Conservation (phyloP, 2,329 filamentous ascomycete species). For the Spiromastix sp. region DNA sequence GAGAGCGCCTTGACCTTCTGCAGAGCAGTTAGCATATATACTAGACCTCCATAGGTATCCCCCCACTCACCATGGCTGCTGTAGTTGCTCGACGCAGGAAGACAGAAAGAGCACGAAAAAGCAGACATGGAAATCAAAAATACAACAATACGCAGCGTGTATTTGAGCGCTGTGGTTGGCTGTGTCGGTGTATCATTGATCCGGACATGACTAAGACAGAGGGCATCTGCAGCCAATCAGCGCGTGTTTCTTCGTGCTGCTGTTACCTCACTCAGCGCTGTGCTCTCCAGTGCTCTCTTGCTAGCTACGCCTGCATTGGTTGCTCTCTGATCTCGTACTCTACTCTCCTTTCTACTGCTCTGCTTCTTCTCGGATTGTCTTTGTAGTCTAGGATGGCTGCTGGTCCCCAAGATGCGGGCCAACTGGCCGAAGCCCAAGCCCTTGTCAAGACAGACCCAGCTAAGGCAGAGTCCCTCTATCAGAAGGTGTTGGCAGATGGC, state of each 20-base stretch:
- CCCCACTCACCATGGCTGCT: neutral
- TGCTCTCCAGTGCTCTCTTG: too few species aligned
- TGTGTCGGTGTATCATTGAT: too few species aligned
- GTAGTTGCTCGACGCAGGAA: neutral
- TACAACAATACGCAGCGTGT: neutral
- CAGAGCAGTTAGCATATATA: slow-evolving; percentile 2
- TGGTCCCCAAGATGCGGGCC: slow-evolving; percentile 43
- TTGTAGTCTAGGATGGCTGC: slow-evolving; percentile 41
- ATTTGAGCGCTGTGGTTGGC: too few species aligned
- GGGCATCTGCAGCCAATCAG: neutral
- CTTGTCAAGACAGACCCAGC: slow-evolving; percentile 67
- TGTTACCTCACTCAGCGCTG: too few species aligned
- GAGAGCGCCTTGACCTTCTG: slow-evolving; percentile 48
- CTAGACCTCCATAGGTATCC: neutral
- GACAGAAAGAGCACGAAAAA: neutral
- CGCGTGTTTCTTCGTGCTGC: too few species aligned
- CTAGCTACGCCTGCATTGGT: too few species aligned
- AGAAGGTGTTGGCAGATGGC: slow-evolving; percentile 76
- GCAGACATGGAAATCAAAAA: neutral
- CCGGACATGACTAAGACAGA: neutral
- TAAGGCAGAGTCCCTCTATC: slow-evolving; percentile 80
- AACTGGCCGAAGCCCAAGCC: slow-evolving; percentile 83
- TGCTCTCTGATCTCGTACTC: too few species aligned
- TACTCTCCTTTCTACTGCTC: too few species aligned
- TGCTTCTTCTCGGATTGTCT: too few species aligned